Base-by-base conservation (phyloP, 495 filamentous ascomycete genomes). In the Tuber calosporum region DNA sequence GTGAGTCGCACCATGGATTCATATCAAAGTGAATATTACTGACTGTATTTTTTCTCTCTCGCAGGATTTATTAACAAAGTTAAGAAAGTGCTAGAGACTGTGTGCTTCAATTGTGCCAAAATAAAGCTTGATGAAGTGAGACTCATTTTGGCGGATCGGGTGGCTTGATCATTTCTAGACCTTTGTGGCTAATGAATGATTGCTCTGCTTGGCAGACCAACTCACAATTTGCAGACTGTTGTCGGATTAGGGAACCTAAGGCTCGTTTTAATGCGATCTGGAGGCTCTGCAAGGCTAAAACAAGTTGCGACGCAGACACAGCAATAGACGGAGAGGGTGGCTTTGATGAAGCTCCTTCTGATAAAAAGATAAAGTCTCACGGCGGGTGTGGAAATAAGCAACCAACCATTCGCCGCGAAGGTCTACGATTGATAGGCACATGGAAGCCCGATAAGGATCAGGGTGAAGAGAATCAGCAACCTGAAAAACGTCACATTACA, bases 31-130 rank as follows among this genome's bases (percentile, higher is more conserved):
- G 53, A 17, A 71, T 53, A 37, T 34, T 38, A 6, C 26, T 75
- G 73, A 73, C 83, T 86, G 74, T 87, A 73, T 20, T 72, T 20
- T 72, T 48, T 58, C 20, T 26, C n/a, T n/a, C 3, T 53, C 73
- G 17, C 77, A 91, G 90, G 95, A 76, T 99, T 97, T 84, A 89
- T 99, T 83, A 93, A 90, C 77, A 97, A 97, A 84, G 93, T 94
- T 80, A 98, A 99, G 88, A 98, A 97, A 86, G 86, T 99, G 73
- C 86, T 99, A 77, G 95, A 99, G 87, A 93, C 91, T 42, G 94
- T 98, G 81, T 99, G 95, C 87, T 94, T 95, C 84, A 97, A 95
- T 84, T 99, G 95, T 86, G 92, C 93, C 83, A 97, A 93, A 87
- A 91, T 98, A 77, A 87, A 95, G 84, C 89, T 92, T 81, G 93